Evolutionary conservation across 331 rosid genomes (phyloP).

Genomic region (Malus hybrid): DNA sequence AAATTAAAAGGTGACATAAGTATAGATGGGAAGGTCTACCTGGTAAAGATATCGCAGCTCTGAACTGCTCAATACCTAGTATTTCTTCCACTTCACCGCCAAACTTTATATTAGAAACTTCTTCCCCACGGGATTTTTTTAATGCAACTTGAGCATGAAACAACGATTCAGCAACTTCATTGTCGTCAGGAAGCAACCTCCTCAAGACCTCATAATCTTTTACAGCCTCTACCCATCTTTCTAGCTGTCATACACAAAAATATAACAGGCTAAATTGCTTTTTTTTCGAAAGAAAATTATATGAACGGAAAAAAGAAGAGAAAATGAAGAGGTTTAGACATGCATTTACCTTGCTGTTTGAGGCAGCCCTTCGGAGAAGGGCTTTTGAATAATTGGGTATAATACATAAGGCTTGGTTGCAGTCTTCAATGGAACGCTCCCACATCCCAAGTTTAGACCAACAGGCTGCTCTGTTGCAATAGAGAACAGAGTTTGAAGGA

Average conservation of each 20-base stretch:
- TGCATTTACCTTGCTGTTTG: conserved; percentile 62
- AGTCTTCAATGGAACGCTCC: conserved; percentile 82
- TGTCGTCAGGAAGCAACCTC: conserved; percentile 68
- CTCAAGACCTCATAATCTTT: conserved; percentile 72
- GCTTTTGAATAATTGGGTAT: conserved; percentile 84
- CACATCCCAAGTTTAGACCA: conserved; percentile 92
- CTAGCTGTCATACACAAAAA: conserved; percentile 49
- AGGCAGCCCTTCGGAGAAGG: conserved; percentile 92
- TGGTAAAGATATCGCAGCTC: conserved; percentile 65
- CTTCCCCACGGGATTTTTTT: conserved; percentile 92
- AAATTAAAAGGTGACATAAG: background rate
- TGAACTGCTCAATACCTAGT: conserved; percentile 66
- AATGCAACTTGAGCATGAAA: conserved; percentile 77
- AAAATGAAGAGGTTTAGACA: background rate
- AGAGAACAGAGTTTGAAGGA: conserved; percentile 72
- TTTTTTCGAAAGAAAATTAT: background rate
- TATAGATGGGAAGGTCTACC: conserved; percentile 28
- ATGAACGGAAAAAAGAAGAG: background rate
- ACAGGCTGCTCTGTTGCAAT: conserved; percentile 93
- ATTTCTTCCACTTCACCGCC: conserved; percentile 90
- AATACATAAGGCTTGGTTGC: conserved; percentile 67
- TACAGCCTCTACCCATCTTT: conserved; percentile 81
- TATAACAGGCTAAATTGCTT: background rate
- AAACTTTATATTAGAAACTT: conserved; percentile 70
- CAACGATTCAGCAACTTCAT: conserved; percentile 77